Base-by-base conservation (phyloP, 495 filamentous ascomycete species). In the Penicillium riverlandense region DNA sequence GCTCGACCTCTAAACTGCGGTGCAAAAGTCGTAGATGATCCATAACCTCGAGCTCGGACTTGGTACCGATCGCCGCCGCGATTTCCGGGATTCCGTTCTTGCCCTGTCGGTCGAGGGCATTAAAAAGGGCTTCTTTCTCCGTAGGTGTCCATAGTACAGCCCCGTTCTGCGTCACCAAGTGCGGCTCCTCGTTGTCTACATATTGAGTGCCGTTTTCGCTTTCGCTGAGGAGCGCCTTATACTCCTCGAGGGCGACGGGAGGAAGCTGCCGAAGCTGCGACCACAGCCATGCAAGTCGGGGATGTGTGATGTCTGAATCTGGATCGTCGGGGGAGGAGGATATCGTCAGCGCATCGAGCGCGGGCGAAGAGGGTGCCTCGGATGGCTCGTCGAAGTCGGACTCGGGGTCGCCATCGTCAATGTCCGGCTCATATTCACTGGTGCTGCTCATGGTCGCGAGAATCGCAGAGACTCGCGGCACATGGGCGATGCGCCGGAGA, bases 101-200 rank as follows among this genome's bases (percentile, higher is more conserved):
- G 7, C 87, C 87, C 16, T 83, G 72, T 7, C 76, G 70, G 2
- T 74, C 69, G 10, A 95, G 59, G 1, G 75, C 69, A 6, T 72
- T 62, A 60, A 89, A 95, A 41, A 95, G 78, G 2, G 61, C 40
- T 12, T 73, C 62, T 53, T 92, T 92, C 58, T 96, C 91, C 6
- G 64, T 50, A 0, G 61, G 38, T 0, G 76, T 80, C 91, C 91
- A 97, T 11, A 62, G 40, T 8, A 82, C 79, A 13, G 76, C 66
- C 14, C 87, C 88, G 55, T 86, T 61, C 49, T 87, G 83, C 2
- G 74, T 75, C n/a, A 53, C 47, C 3, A 53, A 41, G 35, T 60
- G 54, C 1, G 40, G 47, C 7, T 54, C 45, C 11, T 49, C 51
- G n/a, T 33, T 33, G 1, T 48, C 39, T 15, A 16, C 41, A 6